Evolutionary conservation across 176 grass and related monocot species (phyloP), one percentile per base, ranked within the genome.

Genomic region (Musa beccarii): DNA sequence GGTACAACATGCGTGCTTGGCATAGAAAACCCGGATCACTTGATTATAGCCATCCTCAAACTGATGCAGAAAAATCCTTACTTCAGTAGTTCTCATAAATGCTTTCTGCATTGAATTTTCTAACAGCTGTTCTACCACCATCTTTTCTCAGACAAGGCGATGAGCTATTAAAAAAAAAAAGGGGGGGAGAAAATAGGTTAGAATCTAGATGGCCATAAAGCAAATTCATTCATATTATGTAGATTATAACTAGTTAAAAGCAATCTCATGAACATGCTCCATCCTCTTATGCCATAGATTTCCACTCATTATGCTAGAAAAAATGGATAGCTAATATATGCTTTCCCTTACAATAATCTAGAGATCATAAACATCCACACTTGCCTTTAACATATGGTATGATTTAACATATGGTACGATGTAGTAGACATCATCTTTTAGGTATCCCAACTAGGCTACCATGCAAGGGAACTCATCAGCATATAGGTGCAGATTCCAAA

Each of bases 61-160:
- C 2, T 10, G 51, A 52, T 21, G 17, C 12, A 51, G 68, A 70
- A 51, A 11, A 21, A 49, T 15, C 1, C 26, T 70, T 49, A 2
- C 19, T 19, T 2, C 2, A n/a, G 11, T n/a, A 5, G 49, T 51
- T 51, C 17, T 70, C 17, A 0, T 21, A 51, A 19, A n/a, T 70
- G 68, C 1, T 51, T 52, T 70, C 43, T 21, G 49, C 68, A 70
- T 70, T 11, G 1, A 49, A 70, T 12, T 52, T 16, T 43, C 34
- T 6, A 14, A 51, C 0, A 14, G 49, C 17, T 3, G 63, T 14
- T 70, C 17, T n/a, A 59, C 22, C 53, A 74, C 72, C 72, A 74
- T 54, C 72, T 25, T 19, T 26, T 74, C 72, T 74, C 72, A 1
- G 72, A 74, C 23, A 74, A 74, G 51, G 72, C 28, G 2, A 74